These are phyloP conservation scores for Thelonectria discophora DNA, from an alignment of 2,329 filamentous ascomycete species.

Conservation along the genomic window DNA sequence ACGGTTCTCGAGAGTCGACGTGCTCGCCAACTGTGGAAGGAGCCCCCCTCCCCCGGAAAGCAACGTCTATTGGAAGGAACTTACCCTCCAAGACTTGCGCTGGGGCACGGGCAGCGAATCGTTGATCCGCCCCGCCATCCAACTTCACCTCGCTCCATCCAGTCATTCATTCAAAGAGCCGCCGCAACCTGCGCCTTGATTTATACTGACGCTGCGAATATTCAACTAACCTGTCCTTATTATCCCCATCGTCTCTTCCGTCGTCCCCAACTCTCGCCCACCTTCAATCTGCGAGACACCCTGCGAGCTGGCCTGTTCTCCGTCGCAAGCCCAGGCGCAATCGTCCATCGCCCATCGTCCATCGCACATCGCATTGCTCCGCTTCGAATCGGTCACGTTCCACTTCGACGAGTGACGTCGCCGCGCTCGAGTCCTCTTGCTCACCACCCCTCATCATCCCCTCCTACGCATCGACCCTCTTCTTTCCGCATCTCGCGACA, in stretches of 20 bases:
- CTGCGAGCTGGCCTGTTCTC: not conserved
- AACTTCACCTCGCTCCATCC: not conserved
- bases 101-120: constrained; percentile 37
- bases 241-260: not conserved
- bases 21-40: not conserved
- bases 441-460: not conserved
- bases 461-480: constrained; percentile 1
- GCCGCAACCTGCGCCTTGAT: constrained; percentile 28
- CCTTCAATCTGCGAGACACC: not conserved
- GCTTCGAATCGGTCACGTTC: constrained; percentile 8
- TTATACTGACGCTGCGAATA: constrained; percentile 13
- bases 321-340: constrained; percentile 1
- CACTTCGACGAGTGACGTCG: constrained; percentile 10
- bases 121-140: constrained; percentile 36
- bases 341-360: constrained; percentile 8
- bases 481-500: constrained; percentile 3
- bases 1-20: not conserved
- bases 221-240: not conserved
- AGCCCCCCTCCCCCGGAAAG: not conserved
- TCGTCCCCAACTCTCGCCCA: not conserved
- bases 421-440: not conserved
- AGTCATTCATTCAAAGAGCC: constrained; percentile 26
- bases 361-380: constrained; percentile 12
- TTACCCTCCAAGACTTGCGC: not conserved
- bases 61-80: not conserved